Evolutionary conservation across 352 stramenopile species (phyloP), one percentile per base, ranked within the genome.

Genomic region (Pythium coloratum): DNA sequence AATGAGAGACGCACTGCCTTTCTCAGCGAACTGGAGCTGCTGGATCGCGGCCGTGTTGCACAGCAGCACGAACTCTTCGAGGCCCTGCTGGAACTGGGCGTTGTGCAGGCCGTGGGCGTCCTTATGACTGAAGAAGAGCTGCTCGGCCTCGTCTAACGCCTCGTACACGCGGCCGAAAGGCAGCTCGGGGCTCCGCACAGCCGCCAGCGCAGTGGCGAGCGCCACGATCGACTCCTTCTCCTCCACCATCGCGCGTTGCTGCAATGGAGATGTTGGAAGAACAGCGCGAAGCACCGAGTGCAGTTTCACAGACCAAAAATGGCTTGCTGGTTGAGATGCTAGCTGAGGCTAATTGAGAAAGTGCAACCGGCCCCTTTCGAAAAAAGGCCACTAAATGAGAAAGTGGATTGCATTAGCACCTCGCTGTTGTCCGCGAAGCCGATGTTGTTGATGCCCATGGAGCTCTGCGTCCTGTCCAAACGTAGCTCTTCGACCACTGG

Each of bases 51-150:
- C 66, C 10, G 78, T 80, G 62, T 88, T 91, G 65, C 71, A 86
- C n/a, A 86, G 67, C 2, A 91, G 62, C 28, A 89, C 54, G 50
- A 86, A 87, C 65, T 91, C 82, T 53, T 91, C 75, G 28, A 76
- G 85, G 1, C 78, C 81, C 55, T 83, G 77, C 56, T 89, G 81
- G 63, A 88, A 89, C 20, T 70, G 56, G 40, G 65, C 46, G 34
- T 68, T 84, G 38, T 62, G 16, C 26, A 80, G 59, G 2, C 78
- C 78, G 46, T 80, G 87, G 10, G 34, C 57, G 36, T 80, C 73
- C 59, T 87, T 89, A 70, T 87, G 76, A 0, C 67, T 40, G 38
- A 86, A 86, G 36, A 89, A 64, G 18, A 74, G 55, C 8, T 76
- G 62, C 51, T 89, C 78, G 16, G 72, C 67, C 32, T 73, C 62